Evolutionary conservation across 345 rosid species (phyloP).

Genomic region (Capsella bursapastoris): DNA sequence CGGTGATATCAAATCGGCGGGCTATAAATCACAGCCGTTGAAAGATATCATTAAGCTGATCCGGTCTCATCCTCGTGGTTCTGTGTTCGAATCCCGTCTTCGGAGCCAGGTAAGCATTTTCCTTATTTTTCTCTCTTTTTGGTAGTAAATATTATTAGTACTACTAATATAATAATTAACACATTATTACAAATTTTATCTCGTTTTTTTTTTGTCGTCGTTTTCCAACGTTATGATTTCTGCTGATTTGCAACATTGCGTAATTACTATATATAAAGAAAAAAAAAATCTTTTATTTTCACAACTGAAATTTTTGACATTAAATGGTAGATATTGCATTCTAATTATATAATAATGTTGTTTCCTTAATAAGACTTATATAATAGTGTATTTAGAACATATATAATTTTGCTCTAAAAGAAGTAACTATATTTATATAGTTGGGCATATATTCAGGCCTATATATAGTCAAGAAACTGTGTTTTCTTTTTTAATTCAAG

Average conservation of each 20-base stretch:
- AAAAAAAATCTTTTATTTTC: background rate
- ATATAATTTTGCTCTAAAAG: slow-evolving; percentile 4
- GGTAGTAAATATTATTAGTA: background rate
- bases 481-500: background rate
- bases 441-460: slow-evolving; percentile 26
- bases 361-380: slow-evolving; percentile 7
- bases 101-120: slow-evolving; percentile 52
- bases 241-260: background rate
- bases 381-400: background rate
- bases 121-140: background rate
- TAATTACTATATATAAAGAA: background rate
- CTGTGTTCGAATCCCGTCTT: slow-evolving; percentile 57
- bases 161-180: background rate
- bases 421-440: background rate
- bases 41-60: slow-evolving; percentile 49
- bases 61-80: slow-evolving; percentile 56
- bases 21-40: slow-evolving; percentile 61
- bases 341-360: background rate
- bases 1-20: slow-evolving; percentile 34
- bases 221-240: slow-evolving; percentile 28
- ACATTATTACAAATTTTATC: background rate
- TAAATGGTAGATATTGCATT: background rate
- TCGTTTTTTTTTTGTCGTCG: background rate
- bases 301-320: background rate
- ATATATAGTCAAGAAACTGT: slow-evolving; percentile 19